Percentiles rank a stretch among this genome's conserved stretches.
phyloP scores from a whole-genome alignment of 2,329 filamentous ascomycete genomes.

The Shiraia sp. region DNA sequence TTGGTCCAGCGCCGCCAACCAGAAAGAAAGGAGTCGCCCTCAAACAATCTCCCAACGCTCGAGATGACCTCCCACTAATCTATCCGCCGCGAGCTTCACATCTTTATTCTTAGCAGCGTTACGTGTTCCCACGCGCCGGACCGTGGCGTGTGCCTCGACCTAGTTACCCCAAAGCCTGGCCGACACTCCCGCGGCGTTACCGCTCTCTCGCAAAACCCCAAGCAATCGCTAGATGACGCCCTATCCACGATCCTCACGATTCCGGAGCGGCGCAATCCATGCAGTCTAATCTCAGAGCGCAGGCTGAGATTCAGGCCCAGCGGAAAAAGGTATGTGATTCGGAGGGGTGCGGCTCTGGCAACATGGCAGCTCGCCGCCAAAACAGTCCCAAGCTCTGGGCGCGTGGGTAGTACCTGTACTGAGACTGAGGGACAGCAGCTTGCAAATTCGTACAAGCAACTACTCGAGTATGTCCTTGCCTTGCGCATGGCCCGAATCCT shows the following conservation, averaged over 20 bases:
- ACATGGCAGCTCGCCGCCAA: conserved; percentile 4
- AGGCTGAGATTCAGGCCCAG: conserved; percentile 62
- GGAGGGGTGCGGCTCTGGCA: background rate
- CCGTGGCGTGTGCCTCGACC: conserved; percentile 30
- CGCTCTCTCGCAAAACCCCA: conserved; percentile 7
- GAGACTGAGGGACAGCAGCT: conserved; percentile 62
- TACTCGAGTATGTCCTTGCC: conserved; percentile 74
- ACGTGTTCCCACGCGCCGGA: conserved; percentile 15
- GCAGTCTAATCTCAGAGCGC: conserved; percentile 53
- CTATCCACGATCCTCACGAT: conserved; percentile 29
- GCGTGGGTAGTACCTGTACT: background rate
- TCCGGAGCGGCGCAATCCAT: conserved; percentile 43
- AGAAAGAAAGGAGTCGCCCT: conserved; percentile 18
- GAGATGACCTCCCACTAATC: conserved; percentile 1
- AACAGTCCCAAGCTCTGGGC: background rate
- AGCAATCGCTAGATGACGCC: conserved; percentile 43
- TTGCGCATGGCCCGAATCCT: conserved; percentile 6
- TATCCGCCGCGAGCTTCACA: conserved; percentile 3
- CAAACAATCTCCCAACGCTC: conserved; percentile 10
- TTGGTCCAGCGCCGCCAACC: conserved; percentile 11
- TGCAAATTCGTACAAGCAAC: conserved; percentile 92
- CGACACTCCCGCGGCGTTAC: conserved; percentile 16
- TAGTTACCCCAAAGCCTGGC: conserved; percentile 6
- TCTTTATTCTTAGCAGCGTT: conserved; percentile 5
- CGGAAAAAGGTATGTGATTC: conserved; percentile 59